These are phyloP conservation scores for Vitis vinifera DNA, from an alignment of 164 flowering plant genomes.

Conservation along the genomic window DNA sequence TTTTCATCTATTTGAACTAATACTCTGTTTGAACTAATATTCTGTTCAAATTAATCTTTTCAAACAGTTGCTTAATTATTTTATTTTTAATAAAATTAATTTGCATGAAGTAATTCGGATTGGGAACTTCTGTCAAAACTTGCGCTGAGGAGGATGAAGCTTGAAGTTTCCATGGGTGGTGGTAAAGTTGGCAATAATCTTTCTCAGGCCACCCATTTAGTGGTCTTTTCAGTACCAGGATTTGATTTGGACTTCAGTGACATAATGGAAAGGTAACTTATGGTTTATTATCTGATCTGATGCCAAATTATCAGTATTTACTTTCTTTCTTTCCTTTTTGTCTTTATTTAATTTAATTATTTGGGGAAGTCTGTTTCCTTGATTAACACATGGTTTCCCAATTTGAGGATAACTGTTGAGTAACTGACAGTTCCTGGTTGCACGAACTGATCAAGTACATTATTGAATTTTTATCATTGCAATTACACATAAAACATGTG, in stretches of 20 bases:
- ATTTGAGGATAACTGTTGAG: not conserved
- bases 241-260: conserved; percentile 35
- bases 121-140: conserved; percentile 48
- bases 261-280: conserved; percentile 47
- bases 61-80: not conserved
- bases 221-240: conserved; percentile 47
- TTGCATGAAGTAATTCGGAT: conserved; percentile 42
- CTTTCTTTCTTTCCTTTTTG: no score
- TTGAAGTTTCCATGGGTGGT: conserved; percentile 73
- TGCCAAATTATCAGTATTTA: no score
- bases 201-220: conserved; percentile 75
- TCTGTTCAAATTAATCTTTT: not conserved
- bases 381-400: not conserved
- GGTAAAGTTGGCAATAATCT: conserved; percentile 60
- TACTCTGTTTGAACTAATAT: not conserved
- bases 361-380: no score
- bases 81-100: not conserved
- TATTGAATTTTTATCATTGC: not conserved
- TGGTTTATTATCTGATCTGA: not conserved
- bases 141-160: conserved; percentile 59
- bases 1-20: not conserved
- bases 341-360: no score
- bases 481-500: not conserved
- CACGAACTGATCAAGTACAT: not conserved
- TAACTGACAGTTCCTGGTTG: no score